Evolutionary conservation across 2,329 filamentous ascomycete species (phyloP).

Genomic region (Allantophomopsis cytisporea): DNA sequence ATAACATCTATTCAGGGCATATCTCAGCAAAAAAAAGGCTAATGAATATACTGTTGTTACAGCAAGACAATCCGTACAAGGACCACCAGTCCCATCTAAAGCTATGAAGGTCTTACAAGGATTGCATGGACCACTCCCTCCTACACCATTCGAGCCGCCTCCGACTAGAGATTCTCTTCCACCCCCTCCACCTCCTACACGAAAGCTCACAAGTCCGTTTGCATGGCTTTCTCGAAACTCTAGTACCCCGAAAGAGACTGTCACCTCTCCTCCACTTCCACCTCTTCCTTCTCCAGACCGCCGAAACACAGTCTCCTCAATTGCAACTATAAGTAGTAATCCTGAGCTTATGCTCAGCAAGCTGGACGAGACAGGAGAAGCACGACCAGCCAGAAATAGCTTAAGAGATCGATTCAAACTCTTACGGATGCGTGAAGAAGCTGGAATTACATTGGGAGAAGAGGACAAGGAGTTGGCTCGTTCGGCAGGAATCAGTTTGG

Average conservation of each 20-base stretch:
- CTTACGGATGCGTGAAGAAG: slow-evolving; percentile 62
- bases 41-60: slow-evolving; percentile 18
- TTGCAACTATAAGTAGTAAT: slow-evolving; percentile 68
- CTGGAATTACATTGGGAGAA: slow-evolving; percentile 41
- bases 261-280: slow-evolving; percentile 36
- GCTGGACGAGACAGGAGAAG: slow-evolving; percentile 43
- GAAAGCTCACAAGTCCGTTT: slow-evolving; percentile 82
- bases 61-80: slow-evolving; percentile 18
- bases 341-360: slow-evolving; percentile 66
- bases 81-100: slow-evolving; percentile 8
- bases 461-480: slow-evolving; percentile 23
- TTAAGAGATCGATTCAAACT: slow-evolving; percentile 70
- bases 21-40: neutral
- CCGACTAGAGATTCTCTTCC: slow-evolving; percentile 5
- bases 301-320: slow-evolving; percentile 68
- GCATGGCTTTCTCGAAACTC: slow-evolving; percentile 67
- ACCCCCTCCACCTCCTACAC: slow-evolving; percentile 23
- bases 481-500: slow-evolving; percentile 24
- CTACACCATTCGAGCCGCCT: slow-evolving; percentile 27
- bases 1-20: neutral
- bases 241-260: slow-evolving; percentile 36
- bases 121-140: slow-evolving; percentile 57
- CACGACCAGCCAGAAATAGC: slow-evolving; percentile 42
- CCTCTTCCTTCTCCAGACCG: slow-evolving; percentile 23
- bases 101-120: slow-evolving; percentile 47